A percentile compares a stretch with the other conserved stretches of the same genome.
Evolutionary conservation across 257 asterid genomes (phyloP).

Genomic region (Solanum gracilifrons): DNA sequence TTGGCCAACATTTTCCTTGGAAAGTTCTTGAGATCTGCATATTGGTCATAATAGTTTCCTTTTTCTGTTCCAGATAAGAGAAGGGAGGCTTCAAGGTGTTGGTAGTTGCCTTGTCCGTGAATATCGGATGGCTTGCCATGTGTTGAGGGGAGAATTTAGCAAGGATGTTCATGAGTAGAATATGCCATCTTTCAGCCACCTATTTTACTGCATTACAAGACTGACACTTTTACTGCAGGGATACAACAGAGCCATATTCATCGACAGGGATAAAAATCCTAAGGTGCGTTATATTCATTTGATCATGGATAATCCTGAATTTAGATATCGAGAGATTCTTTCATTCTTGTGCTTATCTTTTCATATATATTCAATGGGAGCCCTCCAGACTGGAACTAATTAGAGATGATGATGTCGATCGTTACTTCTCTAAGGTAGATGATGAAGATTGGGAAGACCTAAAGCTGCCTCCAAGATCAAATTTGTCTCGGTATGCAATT

Average conservation of each 20-base stretch:
- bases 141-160: slow-evolving; percentile 2
- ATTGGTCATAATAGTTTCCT: not conserved
- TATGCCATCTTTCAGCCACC: not conserved
- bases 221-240: not conserved
- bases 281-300: slow-evolving; percentile 27
- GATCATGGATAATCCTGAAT: not conserved
- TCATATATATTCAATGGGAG: not conserved
- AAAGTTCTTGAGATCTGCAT: not conserved
- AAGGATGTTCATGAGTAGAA: slow-evolving; percentile 7
- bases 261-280: slow-evolving; percentile 69
- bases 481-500: slow-evolving; percentile 32
- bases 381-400: slow-evolving; percentile 47
- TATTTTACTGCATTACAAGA: not conserved
- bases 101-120: slow-evolving; percentile 3
- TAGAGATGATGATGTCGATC: slow-evolving; percentile 34
- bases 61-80: not conserved
- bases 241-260: slow-evolving; percentile 33
- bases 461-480: slow-evolving; percentile 27
- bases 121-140: not conserved
- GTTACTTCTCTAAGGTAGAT: slow-evolving; percentile 40
- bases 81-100: slow-evolving; percentile 10
- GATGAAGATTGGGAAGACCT: slow-evolving; percentile 53
- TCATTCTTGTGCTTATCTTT: not conserved
- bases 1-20: not conserved
- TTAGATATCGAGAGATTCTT: not conserved